Evolutionary conservation across 2,329 filamentous ascomycete genomes (phyloP).

Genomic region (Daldinia sp.): DNA sequence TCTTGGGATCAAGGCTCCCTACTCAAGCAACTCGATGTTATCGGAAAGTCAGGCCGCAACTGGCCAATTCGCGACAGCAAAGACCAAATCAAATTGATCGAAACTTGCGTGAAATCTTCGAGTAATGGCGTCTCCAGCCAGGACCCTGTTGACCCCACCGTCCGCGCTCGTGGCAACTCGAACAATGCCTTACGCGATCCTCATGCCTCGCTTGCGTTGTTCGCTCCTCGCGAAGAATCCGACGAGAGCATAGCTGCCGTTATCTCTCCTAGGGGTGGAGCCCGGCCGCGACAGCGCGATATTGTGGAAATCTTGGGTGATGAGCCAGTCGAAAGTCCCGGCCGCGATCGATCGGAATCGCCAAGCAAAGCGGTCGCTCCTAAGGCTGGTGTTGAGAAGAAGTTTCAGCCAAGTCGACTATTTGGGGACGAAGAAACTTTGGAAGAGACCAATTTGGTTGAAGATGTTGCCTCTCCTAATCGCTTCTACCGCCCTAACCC

Average conservation of each 20-base stretch:
- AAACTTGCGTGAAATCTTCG: constrained; percentile 67
- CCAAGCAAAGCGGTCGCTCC: constrained; percentile 53
- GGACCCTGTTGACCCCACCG: constrained; percentile 54
- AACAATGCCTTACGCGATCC: constrained; percentile 70
- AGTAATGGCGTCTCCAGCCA: constrained; percentile 54
- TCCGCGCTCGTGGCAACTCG: constrained; percentile 64
- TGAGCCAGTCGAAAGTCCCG: constrained; percentile 57
- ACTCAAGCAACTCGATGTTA: constrained; percentile 92
- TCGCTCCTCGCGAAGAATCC: constrained; percentile 74
- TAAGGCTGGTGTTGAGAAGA: constrained; percentile 69
- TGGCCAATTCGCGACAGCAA: constrained; percentile 93
- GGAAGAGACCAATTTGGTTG: constrained; percentile 58
- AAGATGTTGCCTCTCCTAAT: constrained; percentile 56
- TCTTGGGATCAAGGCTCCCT: constrained; percentile 96
- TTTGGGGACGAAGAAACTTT: constrained; percentile 69
- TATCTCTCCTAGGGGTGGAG: constrained; percentile 72
- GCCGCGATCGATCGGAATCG: constrained; percentile 59
- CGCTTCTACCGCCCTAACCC: constrained; percentile 74
- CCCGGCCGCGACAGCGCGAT: constrained; percentile 73
- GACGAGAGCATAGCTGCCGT: constrained; percentile 63
- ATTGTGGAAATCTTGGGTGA: constrained; percentile 78
- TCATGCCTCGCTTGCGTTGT: constrained; percentile 80
- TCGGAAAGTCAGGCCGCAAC: constrained; percentile 88
- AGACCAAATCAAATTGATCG: constrained; percentile 84
- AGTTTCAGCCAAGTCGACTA: constrained; percentile 72